These are phyloP conservation scores for Pythium myriotylum DNA, from an alignment of 352 stramenopile species.

Conservation along the genomic window DNA sequence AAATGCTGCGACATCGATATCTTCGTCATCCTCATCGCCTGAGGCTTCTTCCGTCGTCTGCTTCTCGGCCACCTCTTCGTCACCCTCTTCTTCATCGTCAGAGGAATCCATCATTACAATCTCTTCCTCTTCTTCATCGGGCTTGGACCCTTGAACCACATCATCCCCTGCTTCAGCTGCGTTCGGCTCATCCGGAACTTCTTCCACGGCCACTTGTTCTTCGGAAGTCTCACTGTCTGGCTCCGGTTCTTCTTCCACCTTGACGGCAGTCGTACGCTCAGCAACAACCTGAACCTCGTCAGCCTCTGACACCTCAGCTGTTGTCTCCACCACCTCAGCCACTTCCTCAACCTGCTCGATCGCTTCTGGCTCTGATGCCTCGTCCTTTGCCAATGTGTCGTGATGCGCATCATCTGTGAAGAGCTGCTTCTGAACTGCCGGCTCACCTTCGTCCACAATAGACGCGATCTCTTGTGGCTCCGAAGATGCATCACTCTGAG, in stretches of 20 bases:
- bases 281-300: neutral
- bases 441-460: slow-evolving; percentile 12
- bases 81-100: slow-evolving; percentile 43
- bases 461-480: neutral
- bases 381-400: neutral
- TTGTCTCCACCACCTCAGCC: neutral
- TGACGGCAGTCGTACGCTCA: neutral
- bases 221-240: slow-evolving; percentile 15
- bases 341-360: neutral
- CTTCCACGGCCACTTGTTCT: slow-evolving; percentile 5
- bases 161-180: slow-evolving; percentile 11
- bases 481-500: neutral
- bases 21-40: slow-evolving; percentile 31
- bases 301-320: neutral
- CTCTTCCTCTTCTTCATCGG: slow-evolving; percentile 48
- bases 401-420: slow-evolving; percentile 12
- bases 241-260: slow-evolving; percentile 10
- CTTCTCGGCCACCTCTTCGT: slow-evolving; percentile 24
- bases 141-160: slow-evolving; percentile 11
- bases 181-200: neutral
- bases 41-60: slow-evolving; percentile 5
- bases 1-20: slow-evolving; percentile 55
- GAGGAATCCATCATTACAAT: slow-evolving; percentile 50
- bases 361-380: slow-evolving; percentile 1
- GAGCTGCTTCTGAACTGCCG: slow-evolving; percentile 29